A percentile compares a stretch with the other conserved stretches of the same genome.
Evolutionary conservation across 2,329 filamentous ascomycete genomes (phyloP).

Genomic region (Penicillium vulpinum): DNA sequence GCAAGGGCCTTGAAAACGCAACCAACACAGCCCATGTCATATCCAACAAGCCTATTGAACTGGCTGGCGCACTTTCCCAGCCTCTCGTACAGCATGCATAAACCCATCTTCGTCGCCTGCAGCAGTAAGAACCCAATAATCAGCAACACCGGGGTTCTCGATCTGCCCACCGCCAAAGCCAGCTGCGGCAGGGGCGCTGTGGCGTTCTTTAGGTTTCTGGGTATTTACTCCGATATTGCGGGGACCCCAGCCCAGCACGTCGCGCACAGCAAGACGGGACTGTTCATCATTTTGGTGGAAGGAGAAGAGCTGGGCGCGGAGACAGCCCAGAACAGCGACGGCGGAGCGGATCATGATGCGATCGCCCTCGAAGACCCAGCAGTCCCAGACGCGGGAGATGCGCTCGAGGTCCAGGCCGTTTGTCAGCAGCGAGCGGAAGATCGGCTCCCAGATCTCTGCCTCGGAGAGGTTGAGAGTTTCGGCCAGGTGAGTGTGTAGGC

Average conservation of each 20-base stretch:
- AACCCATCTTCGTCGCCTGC: slow-evolving; percentile 45
- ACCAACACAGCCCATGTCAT: not conserved
- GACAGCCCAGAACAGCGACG: slow-evolving; percentile 45
- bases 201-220: slow-evolving; percentile 35
- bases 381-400: slow-evolving; percentile 60
- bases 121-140: slow-evolving; percentile 44
- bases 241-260: slow-evolving; percentile 41
- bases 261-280: slow-evolving; percentile 33
- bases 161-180: slow-evolving; percentile 40
- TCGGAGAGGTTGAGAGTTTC: slow-evolving; percentile 43
- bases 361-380: slow-evolving; percentile 63
- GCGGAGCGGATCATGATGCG: slow-evolving; percentile 48
- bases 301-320: slow-evolving; percentile 45
- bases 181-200: slow-evolving; percentile 37
- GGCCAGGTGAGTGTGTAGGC: slow-evolving; percentile 54
- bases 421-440: slow-evolving; percentile 56
- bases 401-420: slow-evolving; percentile 55
- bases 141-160: slow-evolving; percentile 37
- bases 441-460: slow-evolving; percentile 53
- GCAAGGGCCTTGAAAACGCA: not conserved
- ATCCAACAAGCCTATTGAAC: not conserved
- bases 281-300: slow-evolving; percentile 41
- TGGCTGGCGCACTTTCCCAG: slow-evolving; percentile 41
- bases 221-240: slow-evolving; percentile 31
- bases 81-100: slow-evolving; percentile 44